Conservation (phyloP, 495 filamentous ascomycete genomes). For the Aeminium ludgeri region DNA sequence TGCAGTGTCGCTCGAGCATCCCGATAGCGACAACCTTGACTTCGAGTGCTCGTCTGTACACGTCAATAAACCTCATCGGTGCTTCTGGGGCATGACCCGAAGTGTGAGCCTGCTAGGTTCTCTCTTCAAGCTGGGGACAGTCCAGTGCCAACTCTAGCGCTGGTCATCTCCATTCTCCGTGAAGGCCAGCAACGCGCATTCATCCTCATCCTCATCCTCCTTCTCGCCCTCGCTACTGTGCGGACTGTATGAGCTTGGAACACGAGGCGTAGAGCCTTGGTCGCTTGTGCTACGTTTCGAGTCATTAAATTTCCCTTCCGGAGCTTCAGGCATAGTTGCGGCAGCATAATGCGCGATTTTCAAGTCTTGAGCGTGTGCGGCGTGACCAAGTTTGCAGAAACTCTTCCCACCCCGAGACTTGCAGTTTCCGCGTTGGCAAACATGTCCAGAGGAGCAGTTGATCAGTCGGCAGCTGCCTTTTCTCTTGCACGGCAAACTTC, state of each 20-base stretch:
- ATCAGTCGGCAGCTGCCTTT: conserved; percentile 14
- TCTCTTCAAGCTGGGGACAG: no score
- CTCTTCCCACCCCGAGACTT: conserved; percentile 7
- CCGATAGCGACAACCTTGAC: no score
- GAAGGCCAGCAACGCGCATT: neutral
- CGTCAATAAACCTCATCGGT: no score
- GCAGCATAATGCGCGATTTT: conserved; percentile 2
- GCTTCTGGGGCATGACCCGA: no score
- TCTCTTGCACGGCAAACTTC: conserved; percentile 12
- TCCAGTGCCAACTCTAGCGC: no score
- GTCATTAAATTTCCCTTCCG: neutral
- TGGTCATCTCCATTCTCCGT: no score
- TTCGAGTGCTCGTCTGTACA: no score
- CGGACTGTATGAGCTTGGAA: no score
- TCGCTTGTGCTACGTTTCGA: neutral
- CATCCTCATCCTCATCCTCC: neutral
- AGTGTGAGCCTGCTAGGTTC: no score
- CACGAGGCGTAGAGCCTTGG: no score
- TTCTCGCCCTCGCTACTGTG: no score
- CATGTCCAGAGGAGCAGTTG: conserved; percentile 16
- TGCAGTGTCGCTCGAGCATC: no score
- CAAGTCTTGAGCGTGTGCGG: conserved; percentile 5
- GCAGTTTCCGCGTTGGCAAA: conserved; percentile 18
- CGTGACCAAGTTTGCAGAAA: conserved; percentile 8
- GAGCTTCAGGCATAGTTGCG: neutral